A percentile compares a stretch with the other conserved stretches of the same genome.
Evolutionary conservation across 257 asterid genomes (phyloP).

Genomic region (Echites panduratus): DNA sequence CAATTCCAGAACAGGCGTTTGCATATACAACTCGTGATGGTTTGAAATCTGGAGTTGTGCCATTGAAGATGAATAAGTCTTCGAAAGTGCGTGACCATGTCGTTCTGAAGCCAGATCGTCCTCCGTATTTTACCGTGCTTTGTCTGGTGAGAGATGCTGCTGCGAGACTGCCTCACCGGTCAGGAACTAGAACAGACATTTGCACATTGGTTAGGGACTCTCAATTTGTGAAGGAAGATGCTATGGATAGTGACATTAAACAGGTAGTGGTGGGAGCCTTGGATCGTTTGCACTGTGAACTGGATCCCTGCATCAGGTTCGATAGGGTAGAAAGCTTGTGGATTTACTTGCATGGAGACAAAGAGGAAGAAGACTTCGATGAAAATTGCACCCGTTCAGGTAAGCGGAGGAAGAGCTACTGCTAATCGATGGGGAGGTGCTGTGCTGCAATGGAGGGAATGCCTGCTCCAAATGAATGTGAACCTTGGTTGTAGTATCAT

Average conservation of each 20-base stretch:
- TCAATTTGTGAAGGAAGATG: constrained; percentile 18
- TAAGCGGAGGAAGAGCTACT: neutral
- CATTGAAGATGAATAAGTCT: no score
- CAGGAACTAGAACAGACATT: constrained; percentile 26
- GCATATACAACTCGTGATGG: constrained; percentile 22
- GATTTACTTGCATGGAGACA: constrained; percentile 24
- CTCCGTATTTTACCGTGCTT: constrained; percentile 24
- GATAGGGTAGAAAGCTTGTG: constrained; percentile 11
- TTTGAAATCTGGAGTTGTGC: constrained; percentile 21
- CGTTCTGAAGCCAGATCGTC: constrained; percentile 21
- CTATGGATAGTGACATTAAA: constrained; percentile 2
- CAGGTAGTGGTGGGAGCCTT: constrained; percentile 25
- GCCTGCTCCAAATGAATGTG: no score
- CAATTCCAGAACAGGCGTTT: constrained; percentile 17
- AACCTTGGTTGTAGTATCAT: no score
- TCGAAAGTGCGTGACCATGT: constrained; percentile 20
- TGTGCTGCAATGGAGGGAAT: neutral
- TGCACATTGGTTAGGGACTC: constrained; percentile 28
- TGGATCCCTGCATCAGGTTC: constrained; percentile 24
- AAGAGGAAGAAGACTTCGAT: constrained; percentile 22
- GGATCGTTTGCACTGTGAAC: constrained; percentile 25
- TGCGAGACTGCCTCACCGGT: constrained; percentile 25
- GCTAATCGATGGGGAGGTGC: neutral
- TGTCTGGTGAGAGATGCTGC: constrained; percentile 34
- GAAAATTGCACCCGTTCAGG: constrained; percentile 8